Percentiles rank a stretch among this genome's conserved stretches.
These are phyloP conservation scores for Collybiopsis luxurians DNA, from an alignment of 768 basidiomycete genomes.

Conservation along the genomic window DNA sequence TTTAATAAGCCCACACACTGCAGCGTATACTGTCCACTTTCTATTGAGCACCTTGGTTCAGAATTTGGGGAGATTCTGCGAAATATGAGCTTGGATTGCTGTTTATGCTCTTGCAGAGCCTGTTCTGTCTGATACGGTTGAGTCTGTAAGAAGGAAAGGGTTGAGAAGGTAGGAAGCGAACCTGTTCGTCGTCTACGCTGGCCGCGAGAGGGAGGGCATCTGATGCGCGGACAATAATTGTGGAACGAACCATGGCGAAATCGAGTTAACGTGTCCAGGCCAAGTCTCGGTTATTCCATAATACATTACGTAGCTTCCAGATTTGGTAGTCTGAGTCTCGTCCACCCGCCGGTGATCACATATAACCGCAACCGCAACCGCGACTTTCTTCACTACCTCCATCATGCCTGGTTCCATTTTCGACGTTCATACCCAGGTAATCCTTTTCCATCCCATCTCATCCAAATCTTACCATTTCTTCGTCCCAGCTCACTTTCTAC, in stretches of 20 bases:
- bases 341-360: too few relatives aligned
- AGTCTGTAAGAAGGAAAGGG: not conserved
- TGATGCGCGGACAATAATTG: constrained; percentile 79
- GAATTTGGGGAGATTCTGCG: constrained; percentile 91
- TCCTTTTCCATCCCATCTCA: constrained; percentile 1
- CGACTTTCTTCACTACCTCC: not conserved
- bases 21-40: constrained; percentile 91
- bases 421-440: constrained; percentile 71
- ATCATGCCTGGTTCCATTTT: constrained; percentile 43
- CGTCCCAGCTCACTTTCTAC: constrained; percentile 79
- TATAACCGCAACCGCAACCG: too few relatives aligned
- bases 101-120: constrained; percentile 94
- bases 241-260: constrained; percentile 75
- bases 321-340: not conserved
- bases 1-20: constrained; percentile 61
- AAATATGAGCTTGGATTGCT: constrained; percentile 96
- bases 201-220: constrained; percentile 92
- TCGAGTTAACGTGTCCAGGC: not conserved
- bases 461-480: constrained; percentile 8
- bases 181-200: constrained; percentile 97
- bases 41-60: constrained; percentile 95
- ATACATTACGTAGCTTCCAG: not conserved
- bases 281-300: not conserved
- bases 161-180: constrained; percentile 27
- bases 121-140: constrained; percentile 74